These are phyloP conservation scores for Kodamaea derodonti DNA, from an alignment of 1,139 yeast genomes.

Conservation along the genomic window DNA sequence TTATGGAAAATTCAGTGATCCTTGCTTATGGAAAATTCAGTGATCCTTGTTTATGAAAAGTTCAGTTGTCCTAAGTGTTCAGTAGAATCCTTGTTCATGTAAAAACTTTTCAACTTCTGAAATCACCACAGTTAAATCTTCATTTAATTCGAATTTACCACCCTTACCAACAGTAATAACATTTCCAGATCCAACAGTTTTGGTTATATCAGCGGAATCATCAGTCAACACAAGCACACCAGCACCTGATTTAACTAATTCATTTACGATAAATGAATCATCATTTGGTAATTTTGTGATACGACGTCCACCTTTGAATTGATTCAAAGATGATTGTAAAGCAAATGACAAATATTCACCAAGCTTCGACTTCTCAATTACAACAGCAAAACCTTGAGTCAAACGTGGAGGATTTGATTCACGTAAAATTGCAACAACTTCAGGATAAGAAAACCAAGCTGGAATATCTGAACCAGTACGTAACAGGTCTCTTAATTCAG, in stretches of 20 bases:
- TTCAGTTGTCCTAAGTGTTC: too few relatives aligned
- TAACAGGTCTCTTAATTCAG: conserved; percentile 85
- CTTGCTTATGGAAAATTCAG: too few relatives aligned
- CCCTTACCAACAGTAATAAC: conserved; percentile 21
- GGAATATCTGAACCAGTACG: conserved; percentile 88
- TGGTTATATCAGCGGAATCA: conserved; percentile 38
- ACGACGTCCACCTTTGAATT: conserved; percentile 82
- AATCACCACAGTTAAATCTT: conserved; percentile 55
- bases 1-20: too few relatives aligned
- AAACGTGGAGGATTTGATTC: conserved; percentile 92
- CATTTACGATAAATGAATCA: conserved; percentile 65
- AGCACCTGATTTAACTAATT: conserved; percentile 83
- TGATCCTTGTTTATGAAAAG: too few relatives aligned
- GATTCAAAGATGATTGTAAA: conserved; percentile 84
- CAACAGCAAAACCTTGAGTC: conserved; percentile 79
- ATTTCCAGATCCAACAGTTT: conserved; percentile 39
- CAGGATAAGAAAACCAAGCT: conserved; percentile 96
- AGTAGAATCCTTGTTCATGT: conserved; percentile 73
- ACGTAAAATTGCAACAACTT: conserved; percentile 86
- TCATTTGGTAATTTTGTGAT: conserved; percentile 62
- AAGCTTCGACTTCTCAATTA: conserved; percentile 57
- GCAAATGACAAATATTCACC: conserved; percentile 67
- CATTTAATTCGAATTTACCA: conserved; percentile 13
- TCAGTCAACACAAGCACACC: conserved; percentile 72
- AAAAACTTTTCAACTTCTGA: conserved; percentile 67